A percentile compares a stretch with the other conserved stretches of the same genome.
Evolutionary conservation across 129 eudicot species (phyloP).

Genomic region (Ambrosia artemisiifolia): DNA sequence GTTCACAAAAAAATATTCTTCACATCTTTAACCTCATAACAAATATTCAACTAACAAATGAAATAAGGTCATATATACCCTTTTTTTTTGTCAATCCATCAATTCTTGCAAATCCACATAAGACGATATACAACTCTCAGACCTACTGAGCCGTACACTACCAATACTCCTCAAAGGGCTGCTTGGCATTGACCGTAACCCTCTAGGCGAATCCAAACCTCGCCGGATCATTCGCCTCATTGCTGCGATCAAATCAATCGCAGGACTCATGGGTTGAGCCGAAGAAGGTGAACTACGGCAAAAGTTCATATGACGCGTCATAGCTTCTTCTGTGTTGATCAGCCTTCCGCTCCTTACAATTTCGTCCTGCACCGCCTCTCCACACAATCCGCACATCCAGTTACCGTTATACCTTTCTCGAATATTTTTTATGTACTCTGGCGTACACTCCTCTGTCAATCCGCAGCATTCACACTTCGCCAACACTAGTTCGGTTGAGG

Average conservation of each 20-base stretch:
- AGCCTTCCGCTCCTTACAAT: slow-evolving; percentile 32
- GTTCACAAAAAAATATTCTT: too few species aligned
- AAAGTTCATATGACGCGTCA: slow-evolving; percentile 54
- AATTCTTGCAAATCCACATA: slow-evolving; percentile 19
- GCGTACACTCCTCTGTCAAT: slow-evolving; percentile 79
- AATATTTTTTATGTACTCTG: slow-evolving; percentile 42
- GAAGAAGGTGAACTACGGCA: slow-evolving; percentile 41
- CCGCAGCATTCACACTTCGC: slow-evolving; percentile 68
- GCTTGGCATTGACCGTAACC: slow-evolving; percentile 27
- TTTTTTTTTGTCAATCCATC: slow-evolving; percentile 5
- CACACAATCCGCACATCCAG: slow-evolving; percentile 82
- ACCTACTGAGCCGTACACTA: slow-evolving; percentile 19
- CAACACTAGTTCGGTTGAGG: slow-evolving; percentile 12
- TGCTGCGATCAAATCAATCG: slow-evolving; percentile 52
- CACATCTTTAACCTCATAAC: background rate
- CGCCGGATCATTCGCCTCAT: slow-evolving; percentile 61
- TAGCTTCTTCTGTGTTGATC: slow-evolving; percentile 57
- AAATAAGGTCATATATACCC: background rate
- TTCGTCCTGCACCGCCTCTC: slow-evolving; percentile 75
- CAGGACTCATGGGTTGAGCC: slow-evolving; percentile 43
- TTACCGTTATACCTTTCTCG: slow-evolving; percentile 47
- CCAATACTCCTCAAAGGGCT: slow-evolving; percentile 16
- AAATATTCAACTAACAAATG: too few species aligned
- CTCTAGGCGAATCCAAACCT: slow-evolving; percentile 59
- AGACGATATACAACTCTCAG: slow-evolving; percentile 10